Conservation (phyloP, 768 basidiomycete genomes). For the Podaxis pistillaris region DNA sequence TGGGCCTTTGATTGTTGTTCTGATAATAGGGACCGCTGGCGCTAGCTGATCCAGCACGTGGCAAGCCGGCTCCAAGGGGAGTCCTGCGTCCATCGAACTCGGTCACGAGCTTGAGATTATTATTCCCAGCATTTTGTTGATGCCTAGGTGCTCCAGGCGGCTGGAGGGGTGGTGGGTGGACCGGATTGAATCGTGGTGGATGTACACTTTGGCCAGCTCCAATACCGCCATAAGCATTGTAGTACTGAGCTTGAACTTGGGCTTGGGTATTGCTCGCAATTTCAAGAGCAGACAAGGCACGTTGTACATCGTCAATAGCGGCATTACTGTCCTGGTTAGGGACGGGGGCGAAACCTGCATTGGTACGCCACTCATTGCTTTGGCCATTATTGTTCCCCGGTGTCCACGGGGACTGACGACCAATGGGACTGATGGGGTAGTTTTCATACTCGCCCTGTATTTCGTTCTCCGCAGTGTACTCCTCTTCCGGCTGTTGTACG, state of each 20-base stretch:
- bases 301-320: slow-evolving; percentile 73
- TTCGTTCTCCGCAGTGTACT: slow-evolving; percentile 46
- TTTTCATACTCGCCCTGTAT: slow-evolving; percentile 53
- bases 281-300: slow-evolving; percentile 70
- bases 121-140: slow-evolving; percentile 35
- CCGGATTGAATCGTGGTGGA: slow-evolving; percentile 63
- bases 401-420: slow-evolving; percentile 67
- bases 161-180: slow-evolving; percentile 12
- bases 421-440: slow-evolving; percentile 56
- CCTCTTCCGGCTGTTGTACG: slow-evolving; percentile 39
- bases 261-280: slow-evolving; percentile 35
- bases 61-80: slow-evolving; percentile 39
- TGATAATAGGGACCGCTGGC: slow-evolving; percentile 31
- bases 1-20: slow-evolving; percentile 10
- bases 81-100: slow-evolving; percentile 71
- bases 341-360: slow-evolving; percentile 24
- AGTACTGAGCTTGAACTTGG: slow-evolving; percentile 31
- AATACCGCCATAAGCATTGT: slow-evolving; percentile 17
- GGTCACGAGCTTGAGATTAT: slow-evolving; percentile 54
- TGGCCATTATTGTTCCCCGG: slow-evolving; percentile 22
- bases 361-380: slow-evolving; percentile 56
- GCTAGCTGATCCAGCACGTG: slow-evolving; percentile 39
- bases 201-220: slow-evolving; percentile 51
- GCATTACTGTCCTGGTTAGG: slow-evolving; percentile 30
- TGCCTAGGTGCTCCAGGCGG: slow-evolving; percentile 22